These are phyloP conservation scores for Fusarium armeniacum DNA, from an alignment of 2,329 filamentous ascomycete species.

Conservation along the genomic window DNA sequence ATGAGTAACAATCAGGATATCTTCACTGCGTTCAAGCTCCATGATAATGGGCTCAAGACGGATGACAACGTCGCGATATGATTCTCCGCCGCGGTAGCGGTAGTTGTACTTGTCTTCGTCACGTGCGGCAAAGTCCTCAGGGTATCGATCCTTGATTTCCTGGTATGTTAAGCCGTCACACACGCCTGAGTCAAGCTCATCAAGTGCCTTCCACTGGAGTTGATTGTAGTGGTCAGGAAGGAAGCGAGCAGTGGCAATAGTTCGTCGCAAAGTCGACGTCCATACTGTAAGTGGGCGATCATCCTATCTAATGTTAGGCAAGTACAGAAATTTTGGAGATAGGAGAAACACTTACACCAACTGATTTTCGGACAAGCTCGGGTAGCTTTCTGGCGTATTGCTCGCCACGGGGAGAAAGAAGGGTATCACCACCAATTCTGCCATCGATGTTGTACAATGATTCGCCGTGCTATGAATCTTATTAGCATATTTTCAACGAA, in stretches of 20 bases:
- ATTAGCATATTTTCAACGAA: conserved; percentile 13
- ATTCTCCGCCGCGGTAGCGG: conserved; percentile 96
- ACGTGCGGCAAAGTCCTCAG: conserved; percentile 93
- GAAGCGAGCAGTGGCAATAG: conserved; percentile 90
- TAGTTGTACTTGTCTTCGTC: conserved; percentile 99
- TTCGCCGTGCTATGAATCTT: conserved; percentile 81
- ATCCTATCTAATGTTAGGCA: conserved; percentile 58
- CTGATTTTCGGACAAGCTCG: conserved; percentile 85
- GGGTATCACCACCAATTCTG: conserved; percentile 92
- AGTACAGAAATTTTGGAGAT: background rate
- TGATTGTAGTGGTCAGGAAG: conserved; percentile 88
- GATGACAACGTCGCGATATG: conserved; percentile 95
- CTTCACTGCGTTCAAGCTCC: conserved; percentile 95
- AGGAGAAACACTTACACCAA: conserved; percentile 73
- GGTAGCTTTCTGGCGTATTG: conserved; percentile 89
- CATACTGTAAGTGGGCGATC: conserved; percentile 73
- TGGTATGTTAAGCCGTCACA: conserved; percentile 97
- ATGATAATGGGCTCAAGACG: conserved; percentile 99
- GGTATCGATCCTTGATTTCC: conserved; percentile 91
- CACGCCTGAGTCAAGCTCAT: conserved; percentile 95
- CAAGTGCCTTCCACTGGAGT: conserved; percentile 97
- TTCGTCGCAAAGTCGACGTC: conserved; percentile 79
- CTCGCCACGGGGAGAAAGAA: conserved; percentile 87
- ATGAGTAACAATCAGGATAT: conserved; percentile 98
- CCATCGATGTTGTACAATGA: conserved; percentile 92